Evolutionary conservation across 164 flowering plant genomes (phyloP).

Genomic region (Paratinospora sagittata): DNA sequence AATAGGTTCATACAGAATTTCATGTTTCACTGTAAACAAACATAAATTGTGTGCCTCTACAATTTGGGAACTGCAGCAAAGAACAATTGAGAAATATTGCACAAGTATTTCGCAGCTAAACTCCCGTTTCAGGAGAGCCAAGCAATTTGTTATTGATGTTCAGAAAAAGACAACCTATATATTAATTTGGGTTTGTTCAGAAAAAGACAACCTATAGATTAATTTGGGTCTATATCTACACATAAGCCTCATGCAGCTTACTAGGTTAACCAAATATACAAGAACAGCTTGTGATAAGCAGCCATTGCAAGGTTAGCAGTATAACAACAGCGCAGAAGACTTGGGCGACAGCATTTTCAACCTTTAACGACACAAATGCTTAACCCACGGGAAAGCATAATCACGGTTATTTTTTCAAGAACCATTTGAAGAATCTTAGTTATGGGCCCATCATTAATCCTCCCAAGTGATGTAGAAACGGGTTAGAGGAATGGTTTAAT

Average conservation of each 20-base stretch:
- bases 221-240: conserved; percentile 11
- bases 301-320: background rate
- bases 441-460: conserved; percentile 59
- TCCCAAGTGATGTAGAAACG: conserved; percentile 53
- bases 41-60: background rate
- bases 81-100: background rate
- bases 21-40: background rate
- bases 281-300: background rate
- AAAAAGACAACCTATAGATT: too few species aligned
- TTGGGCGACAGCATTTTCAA: background rate
- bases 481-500: conserved; percentile 44
- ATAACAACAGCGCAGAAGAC: conserved; percentile 8
- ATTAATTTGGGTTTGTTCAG: too few species aligned
- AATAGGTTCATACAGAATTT: background rate
- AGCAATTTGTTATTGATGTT: conserved; percentile 4
- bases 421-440: conserved; percentile 6
- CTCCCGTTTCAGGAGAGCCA: background rate
- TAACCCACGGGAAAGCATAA: background rate
- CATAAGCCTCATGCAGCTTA: conserved; percentile 1
- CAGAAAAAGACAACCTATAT: conserved; percentile 4
- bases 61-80: background rate
- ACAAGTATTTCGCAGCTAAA: background rate
- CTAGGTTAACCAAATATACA: conserved; percentile 6
- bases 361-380: background rate
- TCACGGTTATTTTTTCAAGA: conserved; percentile 8